These are phyloP conservation scores for Neurospora sp. DNA, from an alignment of 495 filamentous ascomycete species.

Conservation along the genomic window DNA sequence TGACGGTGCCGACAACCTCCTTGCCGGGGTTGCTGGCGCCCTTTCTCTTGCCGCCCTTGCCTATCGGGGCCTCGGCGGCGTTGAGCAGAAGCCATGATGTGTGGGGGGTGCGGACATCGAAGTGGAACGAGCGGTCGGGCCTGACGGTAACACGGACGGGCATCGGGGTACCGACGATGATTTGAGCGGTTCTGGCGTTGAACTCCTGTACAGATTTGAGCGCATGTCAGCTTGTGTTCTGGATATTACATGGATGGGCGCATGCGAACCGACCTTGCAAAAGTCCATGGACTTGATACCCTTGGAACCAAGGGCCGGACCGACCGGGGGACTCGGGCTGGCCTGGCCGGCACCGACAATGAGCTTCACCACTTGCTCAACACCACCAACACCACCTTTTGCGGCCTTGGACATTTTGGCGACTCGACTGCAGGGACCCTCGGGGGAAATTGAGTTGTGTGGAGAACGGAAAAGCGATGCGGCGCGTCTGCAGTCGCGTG, in stretches of 20 bases:
- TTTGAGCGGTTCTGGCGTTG: conserved; percentile 87
- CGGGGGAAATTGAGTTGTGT: background rate
- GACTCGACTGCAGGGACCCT: background rate
- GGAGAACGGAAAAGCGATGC: background rate
- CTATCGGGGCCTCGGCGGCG: conserved; percentile 63
- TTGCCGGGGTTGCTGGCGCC: conserved; percentile 72
- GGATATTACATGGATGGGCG: background rate
- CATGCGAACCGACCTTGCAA: conserved; percentile 65
- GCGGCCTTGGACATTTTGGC: conserved; percentile 69
- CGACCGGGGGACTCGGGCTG: conserved; percentile 91
- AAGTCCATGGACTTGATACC: conserved; percentile 99
- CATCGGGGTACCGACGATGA: conserved; percentile 73
- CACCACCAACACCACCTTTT: conserved; percentile 41
- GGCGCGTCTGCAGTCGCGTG: background rate
- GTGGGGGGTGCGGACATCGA: conserved; percentile 86
- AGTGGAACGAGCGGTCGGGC: conserved; percentile 85
- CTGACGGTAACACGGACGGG: conserved; percentile 86
- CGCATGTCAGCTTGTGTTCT: background rate
- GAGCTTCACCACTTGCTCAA: conserved; percentile 88
- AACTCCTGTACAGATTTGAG: conserved; percentile 60
- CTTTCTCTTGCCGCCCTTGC: conserved; percentile 65
- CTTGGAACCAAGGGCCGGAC: conserved; percentile 92
- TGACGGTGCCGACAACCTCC: conserved; percentile 69
- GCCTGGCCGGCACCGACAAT: conserved; percentile 98
- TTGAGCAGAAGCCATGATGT: conserved; percentile 81